Percentiles rank a stretch among this genome's conserved stretches.
These are phyloP conservation scores for Cladosporium cucumerinum DNA, from an alignment of 2,329 filamentous ascomycete species.

Conservation along the genomic window DNA sequence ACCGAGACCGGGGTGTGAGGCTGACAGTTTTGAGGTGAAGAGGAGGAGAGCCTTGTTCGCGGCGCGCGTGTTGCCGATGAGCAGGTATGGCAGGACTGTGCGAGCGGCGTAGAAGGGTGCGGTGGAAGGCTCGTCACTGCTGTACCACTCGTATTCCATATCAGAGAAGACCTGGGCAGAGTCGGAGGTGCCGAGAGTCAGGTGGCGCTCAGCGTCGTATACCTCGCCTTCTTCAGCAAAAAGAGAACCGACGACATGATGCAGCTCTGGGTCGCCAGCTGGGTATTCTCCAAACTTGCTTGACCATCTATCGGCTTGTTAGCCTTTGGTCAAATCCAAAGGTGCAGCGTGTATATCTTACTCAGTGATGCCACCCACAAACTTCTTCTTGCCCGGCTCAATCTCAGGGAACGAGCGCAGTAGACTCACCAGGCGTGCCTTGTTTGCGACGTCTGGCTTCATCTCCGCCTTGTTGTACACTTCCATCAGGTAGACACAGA, in stretches of 20 bases:
- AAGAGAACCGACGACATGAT: slow-evolving; percentile 83
- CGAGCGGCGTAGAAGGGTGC: slow-evolving; percentile 83
- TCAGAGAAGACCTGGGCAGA: slow-evolving; percentile 75
- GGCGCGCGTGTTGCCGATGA: slow-evolving; percentile 84
- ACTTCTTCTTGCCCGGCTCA: slow-evolving; percentile 91
- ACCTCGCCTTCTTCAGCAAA: slow-evolving; percentile 91
- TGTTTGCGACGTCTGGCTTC: slow-evolving; percentile 68
- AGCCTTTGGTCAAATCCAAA: background rate
- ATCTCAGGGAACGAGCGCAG: slow-evolving; percentile 74
- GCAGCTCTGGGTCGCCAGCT: slow-evolving; percentile 87
- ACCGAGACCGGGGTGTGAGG: slow-evolving; percentile 60
- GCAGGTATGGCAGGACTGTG: slow-evolving; percentile 83
- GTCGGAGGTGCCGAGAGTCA: slow-evolving; percentile 83
- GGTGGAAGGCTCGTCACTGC: slow-evolving; percentile 79
- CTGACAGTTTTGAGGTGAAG: slow-evolving; percentile 65
- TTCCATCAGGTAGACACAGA: slow-evolving; percentile 82
- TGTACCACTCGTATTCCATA: slow-evolving; percentile 94
- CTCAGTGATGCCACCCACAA: slow-evolving; percentile 79
- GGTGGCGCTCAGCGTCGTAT: slow-evolving; percentile 89
- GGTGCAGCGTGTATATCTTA: slow-evolving; percentile 36
- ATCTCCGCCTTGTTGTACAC: slow-evolving; percentile 86
- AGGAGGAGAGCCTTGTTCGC: slow-evolving; percentile 78
- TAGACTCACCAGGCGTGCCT: slow-evolving; percentile 71
- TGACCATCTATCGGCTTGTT: slow-evolving; percentile 63
- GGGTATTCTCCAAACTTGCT: slow-evolving; percentile 80